These are phyloP conservation scores for Tricholomella constricta DNA, from an alignment of 768 basidiomycete species.

Conservation along the genomic window DNA sequence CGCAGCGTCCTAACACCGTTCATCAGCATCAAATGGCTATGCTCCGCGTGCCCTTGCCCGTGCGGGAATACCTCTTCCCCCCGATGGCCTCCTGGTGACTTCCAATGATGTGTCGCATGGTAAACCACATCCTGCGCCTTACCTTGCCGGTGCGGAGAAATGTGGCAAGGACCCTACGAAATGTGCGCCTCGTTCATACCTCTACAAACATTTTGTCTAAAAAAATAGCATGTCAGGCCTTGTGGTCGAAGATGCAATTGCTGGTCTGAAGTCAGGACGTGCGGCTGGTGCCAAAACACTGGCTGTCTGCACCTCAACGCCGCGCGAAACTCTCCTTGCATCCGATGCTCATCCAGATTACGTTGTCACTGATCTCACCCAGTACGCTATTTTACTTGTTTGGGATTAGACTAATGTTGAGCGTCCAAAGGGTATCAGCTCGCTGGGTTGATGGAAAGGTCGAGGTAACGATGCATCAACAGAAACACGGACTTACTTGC, in stretches of 20 bases:
- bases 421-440: constrained; percentile 42
- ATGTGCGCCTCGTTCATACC: constrained; percentile 42
- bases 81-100: constrained; percentile 66
- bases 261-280: constrained; percentile 74
- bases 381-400: constrained; percentile 39
- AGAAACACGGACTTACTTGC: background rate
- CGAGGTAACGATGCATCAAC: constrained; percentile 46
- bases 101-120: constrained; percentile 71
- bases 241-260: constrained; percentile 89
- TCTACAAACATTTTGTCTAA: background rate
- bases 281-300: constrained; percentile 77
- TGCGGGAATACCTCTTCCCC: constrained; percentile 61
- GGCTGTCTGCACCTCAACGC: constrained; percentile 83
- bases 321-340: constrained; percentile 50
- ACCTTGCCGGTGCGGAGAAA: constrained; percentile 70
- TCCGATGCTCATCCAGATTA: constrained; percentile 61
- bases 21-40: constrained; percentile 71
- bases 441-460: constrained; percentile 46
- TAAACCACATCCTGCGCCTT: constrained; percentile 90
- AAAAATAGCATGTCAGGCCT: constrained; percentile 50
- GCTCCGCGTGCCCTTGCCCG: constrained; percentile 66
- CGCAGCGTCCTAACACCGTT: background rate
- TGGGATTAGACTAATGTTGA: background rate
- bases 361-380: constrained; percentile 68
- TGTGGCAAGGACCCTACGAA: constrained; percentile 57